Percentiles rank a stretch among this genome's conserved stretches.
These are phyloP conservation scores for Moesziomyces antarcticus DNA, from an alignment of 1,284 basidiomycete species.

Conservation along the genomic window DNA sequence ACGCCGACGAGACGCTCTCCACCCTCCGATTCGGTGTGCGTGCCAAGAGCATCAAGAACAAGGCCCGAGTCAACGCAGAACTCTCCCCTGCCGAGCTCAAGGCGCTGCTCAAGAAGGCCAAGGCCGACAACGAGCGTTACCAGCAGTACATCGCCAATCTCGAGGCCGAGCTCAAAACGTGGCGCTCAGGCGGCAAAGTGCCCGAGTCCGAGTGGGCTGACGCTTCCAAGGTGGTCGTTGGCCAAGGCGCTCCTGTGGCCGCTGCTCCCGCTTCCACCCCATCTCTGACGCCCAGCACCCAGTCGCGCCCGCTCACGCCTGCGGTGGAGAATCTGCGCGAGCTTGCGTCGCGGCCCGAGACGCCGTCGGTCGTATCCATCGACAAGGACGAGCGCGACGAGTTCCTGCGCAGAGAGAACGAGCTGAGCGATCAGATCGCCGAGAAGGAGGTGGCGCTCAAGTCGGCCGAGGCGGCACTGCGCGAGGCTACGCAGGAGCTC, in stretches of 20 bases:
- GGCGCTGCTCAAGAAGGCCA: slow-evolving; percentile 87
- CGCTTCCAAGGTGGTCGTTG: slow-evolving; percentile 73
- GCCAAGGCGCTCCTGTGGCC: slow-evolving; percentile 51
- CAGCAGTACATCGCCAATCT: slow-evolving; percentile 88
- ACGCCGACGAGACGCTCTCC: slow-evolving; percentile 95
- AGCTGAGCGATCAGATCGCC: slow-evolving; percentile 90
- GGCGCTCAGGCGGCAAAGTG: slow-evolving; percentile 88
- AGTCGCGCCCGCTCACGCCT: slow-evolving; percentile 76
- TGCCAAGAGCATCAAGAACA: slow-evolving; percentile 99
- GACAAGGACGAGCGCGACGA: slow-evolving; percentile 98
- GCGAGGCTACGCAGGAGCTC: slow-evolving; percentile 78
- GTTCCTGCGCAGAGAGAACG: slow-evolving; percentile 95
- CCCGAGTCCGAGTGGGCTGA: slow-evolving; percentile 86
- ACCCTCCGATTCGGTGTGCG: slow-evolving; percentile 94
- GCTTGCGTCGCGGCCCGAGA: slow-evolving; percentile 70
- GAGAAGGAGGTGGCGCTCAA: slow-evolving; percentile 74
- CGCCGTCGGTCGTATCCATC: slow-evolving; percentile 81
- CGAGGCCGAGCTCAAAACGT: slow-evolving; percentile 89
- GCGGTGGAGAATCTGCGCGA: slow-evolving; percentile 78
- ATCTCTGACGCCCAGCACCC: slow-evolving; percentile 22
- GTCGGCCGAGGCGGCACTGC: slow-evolving; percentile 59
- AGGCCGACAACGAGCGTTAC: slow-evolving; percentile 83
- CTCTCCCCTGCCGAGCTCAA: slow-evolving; percentile 97
- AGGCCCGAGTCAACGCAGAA: slow-evolving; percentile 97
- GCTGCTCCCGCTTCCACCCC: slow-evolving; percentile 61